Conservation (phyloP, 73 alveolate genomes). For the Durusdinium trenchii region DNA sequence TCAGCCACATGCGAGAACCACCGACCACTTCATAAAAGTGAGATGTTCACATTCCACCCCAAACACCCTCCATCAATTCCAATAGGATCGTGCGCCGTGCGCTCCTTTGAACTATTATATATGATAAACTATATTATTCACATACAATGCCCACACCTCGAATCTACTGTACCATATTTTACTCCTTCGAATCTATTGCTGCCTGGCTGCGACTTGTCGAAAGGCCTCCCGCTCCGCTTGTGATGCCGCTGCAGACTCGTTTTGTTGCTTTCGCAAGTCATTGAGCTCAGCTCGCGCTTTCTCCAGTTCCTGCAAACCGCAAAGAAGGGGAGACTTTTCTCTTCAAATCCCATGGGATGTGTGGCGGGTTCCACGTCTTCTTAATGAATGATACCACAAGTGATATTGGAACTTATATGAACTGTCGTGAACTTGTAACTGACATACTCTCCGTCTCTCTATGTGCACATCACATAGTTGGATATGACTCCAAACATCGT, state of each 20-base stretch:
- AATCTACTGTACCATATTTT: not conserved
- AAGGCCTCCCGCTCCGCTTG: conserved; percentile 63
- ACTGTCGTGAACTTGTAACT: not conserved
- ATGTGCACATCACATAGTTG: too few relatives aligned
- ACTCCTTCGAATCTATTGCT: not conserved
- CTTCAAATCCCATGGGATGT: not conserved
- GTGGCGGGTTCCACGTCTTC: too few relatives aligned
- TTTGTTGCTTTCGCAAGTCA: conserved; percentile 66
- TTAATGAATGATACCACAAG: not conserved
- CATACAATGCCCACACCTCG: not conserved
- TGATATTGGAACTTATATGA: not conserved
- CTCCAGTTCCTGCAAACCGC: conserved; percentile 41
- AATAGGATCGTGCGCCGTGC: too few relatives aligned
- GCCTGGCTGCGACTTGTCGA: conserved; percentile 28
- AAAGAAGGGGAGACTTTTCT: not conserved
- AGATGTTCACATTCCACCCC: too few relatives aligned
- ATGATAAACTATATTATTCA: not conserved
- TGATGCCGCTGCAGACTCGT: conserved; percentile 33
- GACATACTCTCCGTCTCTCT: too few relatives aligned
- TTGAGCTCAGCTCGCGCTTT: conserved; percentile 55
- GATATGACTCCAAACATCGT: too few relatives aligned
- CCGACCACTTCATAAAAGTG: too few relatives aligned
- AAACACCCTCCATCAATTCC: too few relatives aligned
- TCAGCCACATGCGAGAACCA: too few relatives aligned
- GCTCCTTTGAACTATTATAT: too few relatives aligned